A percentile compares a stretch with the other conserved stretches of the same genome.
These are phyloP conservation scores for Aspergillus hancockii DNA, from an alignment of 495 filamentous ascomycete genomes.

Conservation along the genomic window DNA sequence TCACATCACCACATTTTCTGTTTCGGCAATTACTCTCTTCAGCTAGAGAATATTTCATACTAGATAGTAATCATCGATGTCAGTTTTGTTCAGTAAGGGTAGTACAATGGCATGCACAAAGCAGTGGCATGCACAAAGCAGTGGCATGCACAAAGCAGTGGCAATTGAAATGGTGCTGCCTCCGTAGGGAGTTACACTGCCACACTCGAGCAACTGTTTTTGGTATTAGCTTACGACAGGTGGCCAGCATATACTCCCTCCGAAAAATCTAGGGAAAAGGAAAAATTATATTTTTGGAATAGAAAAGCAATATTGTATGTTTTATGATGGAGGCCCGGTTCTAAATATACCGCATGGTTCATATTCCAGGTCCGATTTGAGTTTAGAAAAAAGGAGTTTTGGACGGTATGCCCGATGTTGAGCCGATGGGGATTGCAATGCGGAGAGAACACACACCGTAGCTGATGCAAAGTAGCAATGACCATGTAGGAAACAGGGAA, in stretches of 20 bases:
- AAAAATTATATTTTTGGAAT: not conserved
- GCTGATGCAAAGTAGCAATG: too few species aligned
- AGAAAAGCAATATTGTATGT: too few species aligned
- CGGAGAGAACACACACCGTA: too few species aligned
- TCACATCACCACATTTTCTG: not conserved
- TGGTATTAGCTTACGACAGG: not conserved
- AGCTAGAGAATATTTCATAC: not conserved
- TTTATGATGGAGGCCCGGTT: too few species aligned
- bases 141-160: too few species aligned
- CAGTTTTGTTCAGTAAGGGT: not conserved
- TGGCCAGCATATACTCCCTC: not conserved
- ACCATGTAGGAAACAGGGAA: too few species aligned
- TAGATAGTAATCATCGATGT: not conserved
- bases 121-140: too few species aligned
- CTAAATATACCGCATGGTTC: not conserved
- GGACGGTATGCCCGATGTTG: not conserved
- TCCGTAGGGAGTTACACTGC: not conserved
- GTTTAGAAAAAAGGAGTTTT: not conserved
- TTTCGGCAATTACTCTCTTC: not conserved
- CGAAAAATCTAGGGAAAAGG: not conserved
- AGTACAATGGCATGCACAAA: not conserved
- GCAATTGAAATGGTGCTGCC: constrained; percentile 1
- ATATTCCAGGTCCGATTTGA: not conserved
- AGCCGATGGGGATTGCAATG: not conserved
- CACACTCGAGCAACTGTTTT: not conserved